Evolutionary conservation across 2,329 filamentous ascomycete genomes (phyloP).

Genomic region (Drechslera avenae): DNA sequence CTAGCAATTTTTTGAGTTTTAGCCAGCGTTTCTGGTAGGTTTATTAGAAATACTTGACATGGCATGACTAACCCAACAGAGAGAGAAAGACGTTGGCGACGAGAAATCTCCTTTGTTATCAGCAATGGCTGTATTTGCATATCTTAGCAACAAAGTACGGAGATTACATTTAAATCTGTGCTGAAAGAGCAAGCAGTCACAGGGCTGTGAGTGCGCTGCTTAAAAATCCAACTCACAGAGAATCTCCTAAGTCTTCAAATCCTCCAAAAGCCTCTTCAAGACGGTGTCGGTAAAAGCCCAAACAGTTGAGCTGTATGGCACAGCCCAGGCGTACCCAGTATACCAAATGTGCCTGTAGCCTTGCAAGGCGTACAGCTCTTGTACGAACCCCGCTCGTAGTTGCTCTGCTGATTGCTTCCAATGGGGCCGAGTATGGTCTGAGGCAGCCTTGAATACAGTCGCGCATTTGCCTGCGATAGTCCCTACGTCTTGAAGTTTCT

Average conservation of each 20-base stretch:
- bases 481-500: slow-evolving; percentile 10
- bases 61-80: too few species aligned
- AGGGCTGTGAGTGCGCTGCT: too few species aligned
- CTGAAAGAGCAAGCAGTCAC: too few species aligned
- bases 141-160: too few species aligned
- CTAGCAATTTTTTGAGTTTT: too few species aligned
- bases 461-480: slow-evolving; percentile 15
- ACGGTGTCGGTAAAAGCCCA: slow-evolving; percentile 30
- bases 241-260: not conserved
- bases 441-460: slow-evolving; percentile 14
- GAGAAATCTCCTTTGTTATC: too few species aligned
- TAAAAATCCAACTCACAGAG: too few species aligned
- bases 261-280: slow-evolving; percentile 17
- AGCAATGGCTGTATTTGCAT: too few species aligned
- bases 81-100: too few species aligned
- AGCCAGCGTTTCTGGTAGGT: too few species aligned
- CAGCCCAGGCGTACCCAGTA: slow-evolving; percentile 24
- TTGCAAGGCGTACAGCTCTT: slow-evolving; percentile 26
- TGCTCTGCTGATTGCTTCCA: slow-evolving; percentile 15
- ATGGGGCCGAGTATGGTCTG: slow-evolving; percentile 22
- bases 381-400: slow-evolving; percentile 25
- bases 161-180: too few species aligned
- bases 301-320: slow-evolving; percentile 26
- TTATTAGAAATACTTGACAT: too few species aligned
- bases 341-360: slow-evolving; percentile 28